Percentiles rank a stretch among this genome's conserved stretches.
phyloP scores from a whole-genome alignment of 768 basidiomycete species.

The Phaeolepiota aurea region DNA sequence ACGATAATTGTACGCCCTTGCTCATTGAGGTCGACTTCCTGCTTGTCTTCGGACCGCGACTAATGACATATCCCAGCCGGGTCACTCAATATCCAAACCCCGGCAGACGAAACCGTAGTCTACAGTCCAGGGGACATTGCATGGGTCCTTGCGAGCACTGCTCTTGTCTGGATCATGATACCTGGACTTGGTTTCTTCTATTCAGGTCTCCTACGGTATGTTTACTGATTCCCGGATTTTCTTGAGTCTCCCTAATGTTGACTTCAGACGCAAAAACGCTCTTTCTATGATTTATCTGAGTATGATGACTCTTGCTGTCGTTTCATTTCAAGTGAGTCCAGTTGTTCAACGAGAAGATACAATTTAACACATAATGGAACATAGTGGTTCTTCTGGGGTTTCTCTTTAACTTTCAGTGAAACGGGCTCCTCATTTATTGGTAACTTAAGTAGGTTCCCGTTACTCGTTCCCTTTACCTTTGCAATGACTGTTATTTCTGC shows the following conservation, averaged over 20 bases:
- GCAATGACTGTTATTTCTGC: no score
- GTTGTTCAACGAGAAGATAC: neutral
- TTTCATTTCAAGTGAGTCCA: constrained; percentile 70
- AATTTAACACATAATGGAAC: neutral
- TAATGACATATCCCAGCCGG: neutral
- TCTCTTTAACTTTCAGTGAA: constrained; percentile 84
- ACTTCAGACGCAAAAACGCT: constrained; percentile 67
- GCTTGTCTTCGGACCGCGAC: neutral
- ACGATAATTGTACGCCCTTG: constrained; percentile 21
- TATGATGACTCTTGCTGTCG: constrained; percentile 68
- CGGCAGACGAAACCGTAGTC: constrained; percentile 6
- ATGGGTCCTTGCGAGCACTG: constrained; percentile 63
- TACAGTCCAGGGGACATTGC: constrained; percentile 46
- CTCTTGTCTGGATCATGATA: constrained; percentile 81
- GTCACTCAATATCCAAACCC: neutral
- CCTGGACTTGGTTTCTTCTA: constrained; percentile 86
- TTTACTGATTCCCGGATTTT: neutral
- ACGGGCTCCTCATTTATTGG: constrained; percentile 71
- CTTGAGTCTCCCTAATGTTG: neutral
- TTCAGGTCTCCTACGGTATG: constrained; percentile 70
- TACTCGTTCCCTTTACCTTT: no score
- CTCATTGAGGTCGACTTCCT: neutral
- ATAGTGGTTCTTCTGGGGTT: constrained; percentile 98
- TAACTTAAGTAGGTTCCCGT: constrained; percentile 67
- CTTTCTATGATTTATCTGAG: constrained; percentile 73